phyloP scores from a whole-genome alignment of 208 protist genomes.

The Trypanosoma platydactyli region DNA sequence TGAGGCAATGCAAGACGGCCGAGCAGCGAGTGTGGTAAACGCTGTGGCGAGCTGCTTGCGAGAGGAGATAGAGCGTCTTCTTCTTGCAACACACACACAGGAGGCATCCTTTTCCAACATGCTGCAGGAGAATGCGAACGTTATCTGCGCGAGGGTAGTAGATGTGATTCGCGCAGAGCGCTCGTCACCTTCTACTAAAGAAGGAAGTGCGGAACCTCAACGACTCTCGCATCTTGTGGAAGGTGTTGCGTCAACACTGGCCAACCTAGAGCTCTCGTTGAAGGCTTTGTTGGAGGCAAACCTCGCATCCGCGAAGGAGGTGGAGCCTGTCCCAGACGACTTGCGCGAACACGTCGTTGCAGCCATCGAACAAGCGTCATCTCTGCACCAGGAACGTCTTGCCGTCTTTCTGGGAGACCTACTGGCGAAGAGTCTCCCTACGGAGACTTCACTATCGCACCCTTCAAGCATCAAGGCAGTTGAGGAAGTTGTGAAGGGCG shows the following conservation, averaged over 20 bases:
- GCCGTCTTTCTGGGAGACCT: conserved; percentile 35
- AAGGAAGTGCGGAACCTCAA: not conserved
- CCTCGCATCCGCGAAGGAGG: not conserved
- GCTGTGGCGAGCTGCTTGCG: conserved; percentile 20
- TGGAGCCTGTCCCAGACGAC: conserved; percentile 17
- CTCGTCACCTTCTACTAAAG: not conserved
- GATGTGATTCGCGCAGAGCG: conserved; percentile 21
- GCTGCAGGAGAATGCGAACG: conserved; percentile 25
- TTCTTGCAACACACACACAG: conserved; percentile 18
- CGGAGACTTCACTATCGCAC: not conserved
- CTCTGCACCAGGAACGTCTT: conserved; percentile 56
- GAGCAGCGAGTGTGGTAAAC: conserved; percentile 22
- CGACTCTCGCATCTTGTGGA: not conserved
- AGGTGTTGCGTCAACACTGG: conserved; percentile 10
- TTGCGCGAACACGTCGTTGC: conserved; percentile 36
- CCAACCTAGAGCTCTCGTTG: conserved; percentile 21
- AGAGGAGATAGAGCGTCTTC: conserved; percentile 26
- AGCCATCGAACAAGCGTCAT: conserved; percentile 49
- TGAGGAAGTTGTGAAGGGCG: conserved; percentile 12
- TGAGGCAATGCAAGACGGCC: conserved; percentile 22
- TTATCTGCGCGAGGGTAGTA: conserved; percentile 24
- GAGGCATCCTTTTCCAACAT: conserved; percentile 24
- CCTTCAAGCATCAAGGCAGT: conserved; percentile 5
- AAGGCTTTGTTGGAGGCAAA: conserved; percentile 11
- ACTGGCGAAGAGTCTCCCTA: conserved; percentile 15